phyloP scores from a whole-genome alignment of 306 rosid genomes.

The Macrotyloma uniflorum region DNA sequence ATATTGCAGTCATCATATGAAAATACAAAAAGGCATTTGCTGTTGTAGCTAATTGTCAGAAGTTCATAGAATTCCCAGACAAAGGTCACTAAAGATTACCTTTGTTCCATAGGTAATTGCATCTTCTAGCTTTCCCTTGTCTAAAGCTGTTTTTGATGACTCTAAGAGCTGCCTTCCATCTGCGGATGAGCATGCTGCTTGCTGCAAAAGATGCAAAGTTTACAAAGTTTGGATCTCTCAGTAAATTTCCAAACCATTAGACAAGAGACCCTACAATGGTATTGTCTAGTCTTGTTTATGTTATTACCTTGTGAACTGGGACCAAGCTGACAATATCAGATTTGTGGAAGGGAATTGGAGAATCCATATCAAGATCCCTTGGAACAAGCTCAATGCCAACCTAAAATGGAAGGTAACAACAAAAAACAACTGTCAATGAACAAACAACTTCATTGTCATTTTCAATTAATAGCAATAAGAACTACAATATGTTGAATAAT shows the following conservation, averaged over 20 bases:
- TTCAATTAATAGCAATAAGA: constrained; percentile 14
- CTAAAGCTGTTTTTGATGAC: constrained; percentile 95
- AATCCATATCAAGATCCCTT: constrained; percentile 84
- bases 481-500: not conserved
- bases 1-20: constrained; percentile 18
- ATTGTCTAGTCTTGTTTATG: constrained; percentile 19
- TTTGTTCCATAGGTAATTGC: constrained; percentile 85
- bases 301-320: constrained; percentile 81
- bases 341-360: constrained; percentile 70
- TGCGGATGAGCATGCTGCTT: constrained; percentile 98
- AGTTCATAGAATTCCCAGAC: not conserved
- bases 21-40: constrained; percentile 15
- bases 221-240: constrained; percentile 33
- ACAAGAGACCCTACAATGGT: constrained; percentile 6
- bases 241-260: constrained; percentile 6
- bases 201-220: constrained; percentile 62
- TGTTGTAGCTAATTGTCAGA: constrained; percentile 23
- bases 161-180: constrained; percentile 98
- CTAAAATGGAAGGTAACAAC: constrained; percentile 39
- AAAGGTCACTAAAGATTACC: constrained; percentile 47
- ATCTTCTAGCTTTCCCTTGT: constrained; percentile 96
- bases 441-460: constrained; percentile 17
- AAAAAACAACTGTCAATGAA: constrained; percentile 35
- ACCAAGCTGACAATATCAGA: constrained; percentile 80
- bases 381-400: constrained; percentile 88